These are phyloP conservation scores for Coemansia sp. DNA, from an alignment of 192 early-diverging fungal genomes.

Conservation along the genomic window DNA sequence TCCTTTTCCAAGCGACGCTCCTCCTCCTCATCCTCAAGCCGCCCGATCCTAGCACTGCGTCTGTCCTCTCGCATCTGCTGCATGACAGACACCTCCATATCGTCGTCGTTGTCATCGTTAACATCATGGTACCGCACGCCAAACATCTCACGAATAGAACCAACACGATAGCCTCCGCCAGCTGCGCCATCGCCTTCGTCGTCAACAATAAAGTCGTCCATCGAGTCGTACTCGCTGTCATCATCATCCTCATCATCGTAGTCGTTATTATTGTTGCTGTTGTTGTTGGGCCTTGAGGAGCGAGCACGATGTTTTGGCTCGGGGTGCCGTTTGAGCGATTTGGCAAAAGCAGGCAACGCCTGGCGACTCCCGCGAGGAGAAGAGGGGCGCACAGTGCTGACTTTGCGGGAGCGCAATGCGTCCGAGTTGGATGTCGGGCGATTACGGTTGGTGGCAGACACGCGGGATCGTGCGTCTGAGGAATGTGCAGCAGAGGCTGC, in stretches of 20 bases:
- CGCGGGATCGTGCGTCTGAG: neutral
- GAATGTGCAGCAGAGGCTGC: neutral
- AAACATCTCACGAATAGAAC: constrained; percentile 44
- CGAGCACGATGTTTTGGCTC: neutral
- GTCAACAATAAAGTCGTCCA: constrained; percentile 56
- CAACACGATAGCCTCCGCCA: constrained; percentile 30
- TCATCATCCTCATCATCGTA: constrained; percentile 5
- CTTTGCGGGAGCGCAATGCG: neutral
- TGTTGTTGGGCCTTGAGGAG: neutral
- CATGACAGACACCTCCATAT: constrained; percentile 49
- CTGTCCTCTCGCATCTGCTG: constrained; percentile 51
- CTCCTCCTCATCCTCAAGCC: constrained; percentile 45
- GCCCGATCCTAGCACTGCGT: constrained; percentile 42
- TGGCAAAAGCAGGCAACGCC: neutral
- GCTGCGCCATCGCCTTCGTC: constrained; percentile 40
- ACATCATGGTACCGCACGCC: constrained; percentile 51
- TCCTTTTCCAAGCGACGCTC: constrained; percentile 32
- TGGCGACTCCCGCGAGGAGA: neutral
- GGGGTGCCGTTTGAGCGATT: neutral
- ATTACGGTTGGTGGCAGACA: neutral
- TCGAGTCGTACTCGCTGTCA: constrained; percentile 48
- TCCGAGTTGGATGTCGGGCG: neutral
- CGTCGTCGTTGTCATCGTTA: constrained; percentile 48
- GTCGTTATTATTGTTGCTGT: neutral
- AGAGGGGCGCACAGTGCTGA: neutral